Evolutionary conservation across 371 early-diverging fungal genomes (phyloP), one percentile per base, ranked within the genome.

Genomic region (Choanephora cucurbitarum): DNA sequence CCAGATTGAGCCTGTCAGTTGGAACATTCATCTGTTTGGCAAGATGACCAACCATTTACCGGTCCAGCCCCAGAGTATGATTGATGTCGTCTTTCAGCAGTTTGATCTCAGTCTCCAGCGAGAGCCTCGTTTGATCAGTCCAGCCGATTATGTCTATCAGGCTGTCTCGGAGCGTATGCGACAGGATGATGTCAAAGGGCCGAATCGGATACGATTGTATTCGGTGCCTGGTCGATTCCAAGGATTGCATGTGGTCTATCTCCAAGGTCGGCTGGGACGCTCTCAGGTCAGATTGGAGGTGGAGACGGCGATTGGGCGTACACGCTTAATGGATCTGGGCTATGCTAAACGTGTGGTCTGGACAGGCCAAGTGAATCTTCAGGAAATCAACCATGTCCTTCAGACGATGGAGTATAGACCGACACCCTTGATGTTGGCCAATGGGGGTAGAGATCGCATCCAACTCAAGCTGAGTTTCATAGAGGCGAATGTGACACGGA

Each of bases 41-140:
- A 85, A 85, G 49, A 81, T 85, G 72, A 85, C 85, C 14, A 83
- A 80, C 50, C 63, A 73, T 52, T 61, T 77, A n/a, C 63, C 72
- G 1, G 72, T 85, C 13, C 72, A 79, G 51, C 57, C 72, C 0
- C 72, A 72, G 17, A 83, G 83, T 55, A 72, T 83, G 2, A 73
- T 85, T 13, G 83, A 79, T 42, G 56, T 60, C 4, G 80, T 83
- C 0, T 68, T 83, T 53, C 70, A 71, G 40, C 69, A 66, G 22
- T 83, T 83, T 73, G 72, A 74, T 39, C 58, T 85, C 48, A 81
- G 75, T 60, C 53, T 84, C 19, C 77, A 69, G 15, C 77, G 3
- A 7, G 7, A 28, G 75, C 31, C 55, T 59, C 14, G 71, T 23
- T 72, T 19, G 48, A 72, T 0, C 67, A 72, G 7, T 68, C 81